phyloP scores from a whole-genome alignment of 768 basidiomycete genomes.

The Amanita thiersii region DNA sequence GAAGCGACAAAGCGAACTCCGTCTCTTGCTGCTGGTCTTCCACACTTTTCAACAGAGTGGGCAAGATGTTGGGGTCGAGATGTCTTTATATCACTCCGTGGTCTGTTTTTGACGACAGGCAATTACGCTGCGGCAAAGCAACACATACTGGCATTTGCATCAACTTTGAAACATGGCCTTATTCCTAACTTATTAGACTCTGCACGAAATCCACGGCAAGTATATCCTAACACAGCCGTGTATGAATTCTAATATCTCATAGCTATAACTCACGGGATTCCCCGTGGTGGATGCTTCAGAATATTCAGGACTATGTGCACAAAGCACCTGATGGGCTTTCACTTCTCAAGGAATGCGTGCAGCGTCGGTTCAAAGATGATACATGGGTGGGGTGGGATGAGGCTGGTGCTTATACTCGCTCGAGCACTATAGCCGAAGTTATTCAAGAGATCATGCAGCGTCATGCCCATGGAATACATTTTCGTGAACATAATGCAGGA shows the following conservation, averaged over 20 bases:
- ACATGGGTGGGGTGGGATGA: constrained; percentile 93
- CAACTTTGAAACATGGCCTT: constrained; percentile 89
- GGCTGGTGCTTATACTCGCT: constrained; percentile 69
- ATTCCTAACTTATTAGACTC: constrained; percentile 96
- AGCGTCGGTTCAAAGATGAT: constrained; percentile 90
- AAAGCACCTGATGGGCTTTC: constrained; percentile 79
- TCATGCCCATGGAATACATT: constrained; percentile 86
- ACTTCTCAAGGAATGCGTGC: constrained; percentile 74
- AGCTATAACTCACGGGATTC: constrained; percentile 96
- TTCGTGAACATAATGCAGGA: constrained; percentile 95
- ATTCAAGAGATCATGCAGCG: constrained; percentile 95
- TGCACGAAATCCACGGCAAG: constrained; percentile 70
- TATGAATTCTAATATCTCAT: background rate
- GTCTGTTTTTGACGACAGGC: constrained; percentile 90
- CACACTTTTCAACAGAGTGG: constrained; percentile 92
- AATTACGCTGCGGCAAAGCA: constrained; percentile 77
- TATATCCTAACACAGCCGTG: constrained; percentile 1
- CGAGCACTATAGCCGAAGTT: constrained; percentile 84
- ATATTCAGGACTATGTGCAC: constrained; percentile 88
- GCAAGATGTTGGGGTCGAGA: constrained; percentile 96
- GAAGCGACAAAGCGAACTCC: constrained; percentile 64
- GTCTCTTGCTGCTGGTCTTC: constrained; percentile 88
- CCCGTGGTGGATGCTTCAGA: constrained; percentile 99
- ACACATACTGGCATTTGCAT: constrained; percentile 90
- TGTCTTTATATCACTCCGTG: constrained; percentile 88